These are phyloP conservation scores for Calonectria pauciramosa DNA, from an alignment of 2,329 filamentous ascomycete genomes.

Conservation along the genomic window DNA sequence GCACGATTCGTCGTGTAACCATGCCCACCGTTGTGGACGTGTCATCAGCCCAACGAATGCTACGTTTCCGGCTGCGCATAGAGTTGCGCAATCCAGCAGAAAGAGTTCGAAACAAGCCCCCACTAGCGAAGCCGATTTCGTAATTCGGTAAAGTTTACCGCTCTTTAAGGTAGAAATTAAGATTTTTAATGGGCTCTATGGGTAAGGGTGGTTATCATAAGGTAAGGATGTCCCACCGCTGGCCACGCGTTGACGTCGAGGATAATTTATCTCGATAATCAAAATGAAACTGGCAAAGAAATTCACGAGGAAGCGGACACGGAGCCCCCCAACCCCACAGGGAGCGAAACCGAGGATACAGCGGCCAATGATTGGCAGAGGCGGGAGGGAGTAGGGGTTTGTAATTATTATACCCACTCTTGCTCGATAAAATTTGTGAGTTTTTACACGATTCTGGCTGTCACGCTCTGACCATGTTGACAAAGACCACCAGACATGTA, in stretches of 20 bases:
- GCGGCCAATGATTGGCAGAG: not conserved
- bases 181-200: not conserved
- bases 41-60: not conserved
- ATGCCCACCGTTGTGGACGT: not conserved
- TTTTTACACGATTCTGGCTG: not conserved
- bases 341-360: not conserved
- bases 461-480: not conserved
- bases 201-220: not conserved
- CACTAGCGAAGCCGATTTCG: not conserved
- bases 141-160: not conserved
- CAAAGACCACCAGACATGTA: not conserved
- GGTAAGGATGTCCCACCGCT: not conserved
- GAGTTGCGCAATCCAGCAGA: not conserved
- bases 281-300: not conserved
- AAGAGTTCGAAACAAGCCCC: not conserved
- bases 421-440: not conserved
- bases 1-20: not conserved
- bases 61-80: not conserved
- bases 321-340: not conserved
- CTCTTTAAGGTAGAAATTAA: not conserved
- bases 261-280: slow-evolving; percentile 6
- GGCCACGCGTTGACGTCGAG: not conserved
- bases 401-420: not conserved
- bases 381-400: not conserved
- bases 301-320: not conserved